Evolutionary conservation across 1,284 basidiomycete species (phyloP).

Genomic region (Fomes fomentarius): DNA sequence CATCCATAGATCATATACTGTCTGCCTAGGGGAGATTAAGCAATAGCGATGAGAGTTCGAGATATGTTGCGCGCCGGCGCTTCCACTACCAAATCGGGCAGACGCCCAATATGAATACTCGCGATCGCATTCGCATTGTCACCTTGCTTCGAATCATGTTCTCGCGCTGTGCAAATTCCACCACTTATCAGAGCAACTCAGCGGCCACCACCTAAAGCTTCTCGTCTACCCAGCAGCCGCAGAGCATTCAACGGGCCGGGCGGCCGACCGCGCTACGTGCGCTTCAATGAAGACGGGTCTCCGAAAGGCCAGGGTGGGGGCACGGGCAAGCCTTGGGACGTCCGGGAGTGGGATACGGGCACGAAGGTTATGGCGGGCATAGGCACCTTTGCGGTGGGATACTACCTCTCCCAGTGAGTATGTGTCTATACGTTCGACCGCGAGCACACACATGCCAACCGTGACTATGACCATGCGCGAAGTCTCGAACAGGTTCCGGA

Average conservation of each 20-base stretch:
- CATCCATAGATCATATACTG: no score
- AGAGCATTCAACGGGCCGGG: slow-evolving; percentile 3
- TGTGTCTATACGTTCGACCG: not conserved
- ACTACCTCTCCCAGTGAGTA: slow-evolving; percentile 65
- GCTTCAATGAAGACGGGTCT: no score
- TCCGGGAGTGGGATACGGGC: slow-evolving; percentile 25
- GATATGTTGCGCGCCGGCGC: no score
- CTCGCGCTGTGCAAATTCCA: slow-evolving; percentile 4
- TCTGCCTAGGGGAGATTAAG: no score
- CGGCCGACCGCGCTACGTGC: slow-evolving; percentile 28
- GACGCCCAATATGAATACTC: no score
- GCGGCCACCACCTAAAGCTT: not conserved
- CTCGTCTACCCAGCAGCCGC: not conserved
- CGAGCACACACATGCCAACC: not conserved
- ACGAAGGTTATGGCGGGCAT: slow-evolving; percentile 28
- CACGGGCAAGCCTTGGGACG: slow-evolving; percentile 23
- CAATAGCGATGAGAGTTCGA: no score
- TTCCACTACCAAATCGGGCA: no score
- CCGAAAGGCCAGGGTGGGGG: slow-evolving; percentile 12
- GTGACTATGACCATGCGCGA: not conserved
- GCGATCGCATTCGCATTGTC: no score
- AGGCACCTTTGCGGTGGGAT: slow-evolving; percentile 46
- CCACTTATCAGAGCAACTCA: not conserved
- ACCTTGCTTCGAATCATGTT: slow-evolving; percentile 6
- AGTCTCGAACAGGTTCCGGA: slow-evolving; percentile 83